phyloP scores from a whole-genome alignment of 2,329 filamentous ascomycete species.

The Curvularia verruculosa region DNA sequence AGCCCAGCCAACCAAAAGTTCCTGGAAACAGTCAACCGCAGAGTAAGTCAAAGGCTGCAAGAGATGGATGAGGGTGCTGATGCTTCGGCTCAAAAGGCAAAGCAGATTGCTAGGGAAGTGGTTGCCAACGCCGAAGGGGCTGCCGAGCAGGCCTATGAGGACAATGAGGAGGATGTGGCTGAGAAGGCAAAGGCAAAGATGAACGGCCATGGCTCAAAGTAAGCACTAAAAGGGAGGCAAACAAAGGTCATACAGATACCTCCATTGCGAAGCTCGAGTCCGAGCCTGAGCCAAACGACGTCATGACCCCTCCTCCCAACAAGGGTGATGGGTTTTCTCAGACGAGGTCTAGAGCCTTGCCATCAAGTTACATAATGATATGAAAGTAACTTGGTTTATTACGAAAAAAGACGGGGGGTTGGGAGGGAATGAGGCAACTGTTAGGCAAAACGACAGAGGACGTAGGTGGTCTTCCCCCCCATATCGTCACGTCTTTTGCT shows the following conservation, averaged over 20 bases:
- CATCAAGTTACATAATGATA: neutral
- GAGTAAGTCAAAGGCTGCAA: slow-evolving; percentile 37
- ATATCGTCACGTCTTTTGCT: too few relatives aligned
- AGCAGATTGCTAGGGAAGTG: slow-evolving; percentile 33
- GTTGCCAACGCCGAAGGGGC: slow-evolving; percentile 25
- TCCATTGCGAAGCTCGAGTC: slow-evolving; percentile 22
- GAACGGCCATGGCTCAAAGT: slow-evolving; percentile 17
- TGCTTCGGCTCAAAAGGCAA: slow-evolving; percentile 32
- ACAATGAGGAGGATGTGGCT: slow-evolving; percentile 16
- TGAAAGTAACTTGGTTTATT: neutral
- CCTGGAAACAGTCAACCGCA: slow-evolving; percentile 37
- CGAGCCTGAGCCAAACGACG: slow-evolving; percentile 35
- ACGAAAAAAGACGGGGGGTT: neutral
- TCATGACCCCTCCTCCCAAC: slow-evolving; percentile 30
- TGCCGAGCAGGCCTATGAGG: slow-evolving; percentile 16
- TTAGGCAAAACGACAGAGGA: neutral
- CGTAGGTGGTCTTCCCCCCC: too few relatives aligned
- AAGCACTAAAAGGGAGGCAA: slow-evolving; percentile 22
- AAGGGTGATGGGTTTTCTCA: slow-evolving; percentile 31
- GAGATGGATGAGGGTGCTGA: slow-evolving; percentile 35
- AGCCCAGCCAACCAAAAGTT: slow-evolving; percentile 44
- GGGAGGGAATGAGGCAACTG: neutral
- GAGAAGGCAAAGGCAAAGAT: slow-evolving; percentile 24
- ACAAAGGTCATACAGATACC: slow-evolving; percentile 22
- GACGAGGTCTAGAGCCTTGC: neutral